Evolutionary conservation across 2,329 filamentous ascomycete species (phyloP), one percentile per base, ranked within the genome.

Genomic region (Thielaviopsis euricoi): DNA sequence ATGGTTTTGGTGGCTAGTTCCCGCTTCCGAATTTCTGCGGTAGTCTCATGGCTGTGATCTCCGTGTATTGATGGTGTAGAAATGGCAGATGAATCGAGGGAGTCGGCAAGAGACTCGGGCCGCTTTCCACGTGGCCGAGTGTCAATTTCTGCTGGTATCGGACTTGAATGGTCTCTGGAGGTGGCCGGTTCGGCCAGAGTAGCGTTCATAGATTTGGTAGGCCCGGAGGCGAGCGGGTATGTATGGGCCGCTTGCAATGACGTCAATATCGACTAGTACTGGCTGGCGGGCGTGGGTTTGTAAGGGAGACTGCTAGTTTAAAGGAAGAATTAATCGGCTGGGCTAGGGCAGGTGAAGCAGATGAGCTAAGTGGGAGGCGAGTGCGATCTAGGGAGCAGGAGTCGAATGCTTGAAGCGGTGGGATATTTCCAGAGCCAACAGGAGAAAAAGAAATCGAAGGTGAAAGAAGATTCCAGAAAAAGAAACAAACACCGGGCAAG

Each of bases 1-100:
- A 82, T 77, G 54, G 77, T 77, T 66, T 79, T 74, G 66, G 69
- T 65, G 67, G 68, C 72, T 66, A 71, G 29, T 26, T 60, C 58
- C n/a, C 52, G 55, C 17, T 48, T 52, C 5, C 58, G 52, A 22
- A 69, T 64, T 51, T 63, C 62, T 48, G 60, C 62, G 13, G 53
- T 48, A 2, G 58, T 29, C 15, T 62, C 53, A 21, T 58, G 21
- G n/a, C 15, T 50, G 17, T 25, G 22, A 21, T 17, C 40, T 22
- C 19, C 43, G n/a, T 15, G 23, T n/a, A 33, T 23, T 21, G 55
- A 51, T 9, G 52, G 48, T 3, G 46, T 43, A 46, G 51, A 53
- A 29, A 55, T 29, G 23, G 43, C 53, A 3, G 46, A 19, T 5
- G 52, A 57, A 15, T 33, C 55, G 9, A 57, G 58, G 9, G 58